Base-by-base conservation (phyloP, 2,329 filamentous ascomycete genomes). In the Zarea fungicola region DNA sequence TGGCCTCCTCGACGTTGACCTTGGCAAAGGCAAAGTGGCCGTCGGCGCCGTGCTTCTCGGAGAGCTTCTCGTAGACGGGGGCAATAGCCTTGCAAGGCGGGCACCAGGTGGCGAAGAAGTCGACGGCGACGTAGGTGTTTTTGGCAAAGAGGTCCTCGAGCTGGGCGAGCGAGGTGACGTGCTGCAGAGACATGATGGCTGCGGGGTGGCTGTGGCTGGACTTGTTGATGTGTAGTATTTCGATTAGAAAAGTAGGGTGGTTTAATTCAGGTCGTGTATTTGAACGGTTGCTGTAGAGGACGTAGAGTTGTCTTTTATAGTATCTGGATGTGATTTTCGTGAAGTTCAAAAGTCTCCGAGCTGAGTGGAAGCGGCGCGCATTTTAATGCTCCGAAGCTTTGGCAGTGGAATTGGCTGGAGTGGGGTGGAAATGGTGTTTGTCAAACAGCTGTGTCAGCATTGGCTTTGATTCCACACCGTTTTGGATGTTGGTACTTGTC, bases 1-100 rank as follows among this genome's bases (percentile, higher is more conserved):
- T 74, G 35, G 90, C 76, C 55, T 89, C 77, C 69, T 97, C 92
- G 58, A 96, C 89, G 70, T 97, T 90, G 66, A 96, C 76, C 79
- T 96, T 95, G 76, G 81, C 84, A 73, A 96, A 96, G 67, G 80
- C 78, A 56, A 85, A 67, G 52, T 78, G 64, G 70, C 79, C 81
- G 41, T 58, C 55, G 25, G 59, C 49, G 51, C 52, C 53, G 58
- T 64, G 58, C 52, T 59, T 56, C 18, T 52, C 46, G 44, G 64
- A 59, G 13, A 65, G 54, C 47, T 54, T 47, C 46, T 66, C 61
- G 55, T 68, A 77, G 41, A 74, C 49, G 28, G 74, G 73, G 3
- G 68, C 68, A 53, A 77, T 76, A 48, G 63, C 61, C 44, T 71
- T 71, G 66, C 75, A 77, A 2, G 74, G 74, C 1, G 67, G 67